Base-by-base conservation (phyloP, 2,329 filamentous ascomycete genomes). In the Lecanicillium sp. region DNA sequence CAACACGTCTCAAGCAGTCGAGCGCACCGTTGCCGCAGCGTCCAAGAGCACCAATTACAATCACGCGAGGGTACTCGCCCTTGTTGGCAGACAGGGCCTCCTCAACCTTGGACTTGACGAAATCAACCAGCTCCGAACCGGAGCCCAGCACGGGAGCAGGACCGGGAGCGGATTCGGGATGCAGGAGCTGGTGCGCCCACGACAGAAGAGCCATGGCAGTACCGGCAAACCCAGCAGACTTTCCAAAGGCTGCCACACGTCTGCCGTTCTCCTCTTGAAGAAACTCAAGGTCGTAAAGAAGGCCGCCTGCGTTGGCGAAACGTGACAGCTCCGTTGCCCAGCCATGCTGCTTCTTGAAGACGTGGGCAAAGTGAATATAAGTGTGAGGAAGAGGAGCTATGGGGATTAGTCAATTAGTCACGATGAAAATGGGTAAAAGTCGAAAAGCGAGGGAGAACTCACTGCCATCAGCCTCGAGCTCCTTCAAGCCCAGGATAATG, bases 251-350 rank as follows among this genome's bases (percentile, higher is more conserved):
- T 8, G 81, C 80, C 2, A 89, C 80, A 44, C 85, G 68, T 33
- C 83, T 70, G 28, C 84, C 84, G 20, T 66, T 71, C 46, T 80
- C 75, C 49, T 94, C 83, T 29, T 77, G 75, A 28, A 95, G 70
- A 58, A 95, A 95, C 58, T 95, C 89, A 28, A 95, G 73, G 53
- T 95, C 89, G 43, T 88, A 76, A 12, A 95, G 75, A 1, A 76
- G 81, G 49, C 86, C 85, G 39, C 79, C 78, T 32, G 29, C 47
- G 20, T 38, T 35, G 37, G 40, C 18, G 38, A 43, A 48, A 43
- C 87, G 73, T 40, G 78, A 72, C 16, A 94, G 75, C n/a, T 85
- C 83, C 18, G 75, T 73, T 44, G 84, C 77, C 85, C 85, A 94
- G 29, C 80, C 81, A 29, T 65, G 74, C 63, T 88, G 84, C 50